Base-by-base conservation (phyloP, 179 eudicot genomes). In the Nepenthes alata region DNA sequence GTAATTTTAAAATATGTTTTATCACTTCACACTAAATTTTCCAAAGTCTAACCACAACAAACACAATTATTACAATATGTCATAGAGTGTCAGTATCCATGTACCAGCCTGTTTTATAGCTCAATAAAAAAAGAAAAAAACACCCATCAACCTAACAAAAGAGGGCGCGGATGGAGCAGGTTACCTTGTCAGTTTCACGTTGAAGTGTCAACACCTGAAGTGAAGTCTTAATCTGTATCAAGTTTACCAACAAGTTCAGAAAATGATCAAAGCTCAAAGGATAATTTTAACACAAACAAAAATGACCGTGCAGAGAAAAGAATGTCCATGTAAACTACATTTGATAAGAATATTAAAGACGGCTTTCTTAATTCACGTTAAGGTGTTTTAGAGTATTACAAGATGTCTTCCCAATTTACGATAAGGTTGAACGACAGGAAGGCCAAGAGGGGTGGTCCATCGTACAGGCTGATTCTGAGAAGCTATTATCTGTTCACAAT, bases 351-450 rank as follows among this genome's bases (percentile, higher is more conserved):
- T 85, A 11, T 77, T 74, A 87, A 95, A 60, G 80, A 76, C 66
- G 77, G 90, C 62, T 77, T 81, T 72, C 91, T 91, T 2, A 65
- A 54, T 65, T 78, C 74, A 15, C 93, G 84, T 56, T 7, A 41
- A 41, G 45, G 45, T 7, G 8, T 7, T 25, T 41, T 7, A 41
- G 45, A 41, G 8, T 41, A 41, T 41, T 72, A 87, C 98, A 61
- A 80, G 78, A 77, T 78, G 90, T 53, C 77, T 77, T 67, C 89
- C 90, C 53, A 69, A 58, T 67, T 81, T 72, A 48, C 86, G 84
- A 65, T 93, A 93, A 62, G 98, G 98, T 73, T 93, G 98, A 65
- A 93, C 97, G 66, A 85, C 98, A 64, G 98, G 98, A 73, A 93
- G 98, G 56, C 98, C 98, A 67, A 93, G 78, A 6, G 98, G 97